A percentile compares a stretch with the other conserved stretches of the same genome.
Conservation (phyloP, 352 stramenopile genomes). For the Paralagenidium karlingii region DNA sequence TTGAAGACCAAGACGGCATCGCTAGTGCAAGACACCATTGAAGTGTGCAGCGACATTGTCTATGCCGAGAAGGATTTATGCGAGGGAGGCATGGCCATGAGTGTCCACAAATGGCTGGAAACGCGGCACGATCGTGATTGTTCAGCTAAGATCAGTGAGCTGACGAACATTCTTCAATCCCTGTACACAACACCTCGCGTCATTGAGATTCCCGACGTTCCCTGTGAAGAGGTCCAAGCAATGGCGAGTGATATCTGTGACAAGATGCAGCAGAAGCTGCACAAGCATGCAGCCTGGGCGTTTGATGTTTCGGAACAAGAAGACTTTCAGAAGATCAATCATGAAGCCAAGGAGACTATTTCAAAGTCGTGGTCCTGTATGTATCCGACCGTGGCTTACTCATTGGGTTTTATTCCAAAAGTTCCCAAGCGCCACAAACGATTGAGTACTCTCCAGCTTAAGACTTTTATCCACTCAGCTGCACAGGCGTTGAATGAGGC, state of each 20-base stretch:
- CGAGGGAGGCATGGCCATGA: conserved; percentile 81
- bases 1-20: conserved; percentile 59
- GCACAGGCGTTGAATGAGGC: conserved; percentile 57
- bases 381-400: conserved; percentile 61
- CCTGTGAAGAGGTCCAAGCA: no score
- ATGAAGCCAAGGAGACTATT: conserved; percentile 3
- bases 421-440: conserved; percentile 35
- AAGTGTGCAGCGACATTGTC: conserved; percentile 78
- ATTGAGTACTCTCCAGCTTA: conserved; percentile 71
- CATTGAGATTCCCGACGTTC: neutral
- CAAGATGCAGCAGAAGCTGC: conserved; percentile 49
- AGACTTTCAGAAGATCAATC: conserved; percentile 9
- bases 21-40: conserved; percentile 75
- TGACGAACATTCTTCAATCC: conserved; percentile 11
- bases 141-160: conserved; percentile 46
- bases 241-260: no score
- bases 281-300: conserved; percentile 52
- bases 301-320: conserved; percentile 16
- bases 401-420: conserved; percentile 46
- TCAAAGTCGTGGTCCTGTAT: conserved; percentile 26
- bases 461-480: conserved; percentile 71
- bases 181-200: neutral
- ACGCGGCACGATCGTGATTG: conserved; percentile 55
- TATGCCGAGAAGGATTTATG: conserved; percentile 55
- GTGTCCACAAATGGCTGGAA: conserved; percentile 79